Base-by-base conservation (phyloP, 352 stramenopile species). In the Phytophthora agathidicida region DNA sequence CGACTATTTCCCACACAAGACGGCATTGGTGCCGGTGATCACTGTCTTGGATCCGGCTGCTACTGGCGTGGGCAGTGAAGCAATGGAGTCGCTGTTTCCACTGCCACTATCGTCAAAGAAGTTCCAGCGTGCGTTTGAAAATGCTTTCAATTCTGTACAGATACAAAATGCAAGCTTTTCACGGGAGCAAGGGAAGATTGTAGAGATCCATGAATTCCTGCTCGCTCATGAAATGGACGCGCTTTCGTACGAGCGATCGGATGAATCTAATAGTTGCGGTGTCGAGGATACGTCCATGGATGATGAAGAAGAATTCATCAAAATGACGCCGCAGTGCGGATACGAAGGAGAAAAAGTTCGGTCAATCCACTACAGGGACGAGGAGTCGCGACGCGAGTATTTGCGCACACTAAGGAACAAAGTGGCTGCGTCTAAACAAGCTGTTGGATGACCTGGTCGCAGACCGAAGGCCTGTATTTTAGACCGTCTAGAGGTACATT, bases 1-100 rank as follows among this genome's bases (percentile, higher is more conserved):
- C 57, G 68, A 70, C 3, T 93, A 93, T 41, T 93, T 87, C 9
- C 78, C 82, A 10, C 65, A 89, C 65, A 53, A 80, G 20, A 69
- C 65, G 1, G 82, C 82, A n/a, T 60, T 86, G 13, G 71, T 92
- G 14, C 76, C 84, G 2, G 57, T 89, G 33, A 82, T 93, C 54
- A 83, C 76, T 3, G 74, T 91, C 0, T 7, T 71, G 6, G 78
- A 89, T 47, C 55, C 56, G 7, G 26, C 38, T 52, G 66, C 43
- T 30, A 48, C 24, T 31, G 20, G 44, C n/a, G 17, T 7, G 7
- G 3, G n/a, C 16, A 27, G 7, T 20, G 23, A 8, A 30, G 22
- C 20, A 28, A 35, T 48, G 3, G 13, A 41, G 14, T n/a, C n/a
- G n/a, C 17, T 36, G 11, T 13, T 50, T 13, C 20, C 47, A 31